Conservation (phyloP, 768 basidiomycete genomes). For the Solioccasus polychromus region DNA sequence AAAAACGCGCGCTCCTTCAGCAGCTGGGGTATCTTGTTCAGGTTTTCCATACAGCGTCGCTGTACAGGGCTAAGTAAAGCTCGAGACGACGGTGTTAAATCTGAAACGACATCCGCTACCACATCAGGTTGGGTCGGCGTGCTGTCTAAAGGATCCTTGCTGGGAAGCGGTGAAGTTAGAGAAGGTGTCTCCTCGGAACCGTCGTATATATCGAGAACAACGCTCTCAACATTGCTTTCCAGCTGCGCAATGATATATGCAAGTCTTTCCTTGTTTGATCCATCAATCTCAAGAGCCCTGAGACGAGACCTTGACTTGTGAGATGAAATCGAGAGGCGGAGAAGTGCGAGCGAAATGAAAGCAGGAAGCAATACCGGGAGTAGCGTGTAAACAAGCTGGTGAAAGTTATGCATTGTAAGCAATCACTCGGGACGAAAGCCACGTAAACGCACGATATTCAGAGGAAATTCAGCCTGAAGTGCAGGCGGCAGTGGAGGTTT, state of each 20-base stretch:
- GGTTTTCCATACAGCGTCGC: conserved; percentile 48
- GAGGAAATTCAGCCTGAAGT: conserved; percentile 60
- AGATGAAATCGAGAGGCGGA: conserved; percentile 57
- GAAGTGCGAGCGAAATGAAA: conserved; percentile 48
- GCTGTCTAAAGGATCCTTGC: neutral
- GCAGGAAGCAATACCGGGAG: conserved; percentile 68
- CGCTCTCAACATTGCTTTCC: conserved; percentile 59
- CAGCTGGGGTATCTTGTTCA: conserved; percentile 67
- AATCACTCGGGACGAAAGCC: neutral
- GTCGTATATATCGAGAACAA: conserved; percentile 60
- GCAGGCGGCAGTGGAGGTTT: conserved; percentile 55
- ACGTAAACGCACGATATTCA: conserved; percentile 58
- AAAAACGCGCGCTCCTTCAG: conserved; percentile 73
- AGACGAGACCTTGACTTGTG: conserved; percentile 64
- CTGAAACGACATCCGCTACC: neutral
- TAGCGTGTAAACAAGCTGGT: conserved; percentile 49
- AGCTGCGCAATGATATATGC: conserved; percentile 53
- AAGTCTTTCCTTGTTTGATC: conserved; percentile 47
- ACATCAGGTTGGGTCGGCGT: neutral
- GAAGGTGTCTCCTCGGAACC: conserved; percentile 30
- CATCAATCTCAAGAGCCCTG: conserved; percentile 56
- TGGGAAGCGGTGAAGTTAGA: conserved; percentile 8
- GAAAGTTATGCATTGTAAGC: conserved; percentile 1
- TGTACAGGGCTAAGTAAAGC: conserved; percentile 57
- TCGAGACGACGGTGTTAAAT: conserved; percentile 26